These are phyloP conservation scores for Monosporozyma unispora DNA, from an alignment of 805 yeast species.

Conservation along the genomic window DNA sequence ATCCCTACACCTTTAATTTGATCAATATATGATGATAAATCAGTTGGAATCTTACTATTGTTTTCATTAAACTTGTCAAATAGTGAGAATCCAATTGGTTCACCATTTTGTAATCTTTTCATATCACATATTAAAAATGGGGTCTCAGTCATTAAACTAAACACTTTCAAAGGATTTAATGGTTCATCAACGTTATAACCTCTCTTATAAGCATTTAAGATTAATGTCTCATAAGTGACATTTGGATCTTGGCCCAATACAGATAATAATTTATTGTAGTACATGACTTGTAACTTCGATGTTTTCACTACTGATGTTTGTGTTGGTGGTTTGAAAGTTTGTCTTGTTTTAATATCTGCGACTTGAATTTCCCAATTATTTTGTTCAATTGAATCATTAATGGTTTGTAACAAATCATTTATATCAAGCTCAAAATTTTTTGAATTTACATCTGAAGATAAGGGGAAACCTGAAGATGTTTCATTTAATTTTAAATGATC, in stretches of 20 bases:
- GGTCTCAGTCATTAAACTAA: slow-evolving; percentile 26
- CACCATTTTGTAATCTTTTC: slow-evolving; percentile 38
- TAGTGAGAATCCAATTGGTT: slow-evolving; percentile 32
- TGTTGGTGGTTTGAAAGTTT: slow-evolving; percentile 35
- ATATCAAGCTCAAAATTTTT: neutral
- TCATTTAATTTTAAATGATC: slow-evolving; percentile 37
- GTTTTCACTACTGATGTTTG: slow-evolving; percentile 41
- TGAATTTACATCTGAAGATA: neutral
- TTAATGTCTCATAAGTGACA: slow-evolving; percentile 35
- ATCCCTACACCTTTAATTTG: slow-evolving; percentile 7
- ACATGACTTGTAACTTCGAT: slow-evolving; percentile 51
- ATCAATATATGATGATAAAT: slow-evolving; percentile 12
- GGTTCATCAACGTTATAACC: slow-evolving; percentile 37
- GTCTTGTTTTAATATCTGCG: slow-evolving; percentile 58
- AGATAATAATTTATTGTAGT: slow-evolving; percentile 45
- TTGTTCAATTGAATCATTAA: neutral
- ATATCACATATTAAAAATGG: slow-evolving; percentile 38
- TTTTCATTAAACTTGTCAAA: slow-evolving; percentile 27
- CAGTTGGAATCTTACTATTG: slow-evolving; percentile 6
- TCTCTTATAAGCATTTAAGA: slow-evolving; percentile 41
- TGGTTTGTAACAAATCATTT: neutral
- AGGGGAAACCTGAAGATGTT: neutral
- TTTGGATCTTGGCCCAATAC: slow-evolving; percentile 24
- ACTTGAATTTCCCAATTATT: slow-evolving; percentile 25
- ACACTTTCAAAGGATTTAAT: neutral